Percentiles rank a stretch among this genome's conserved stretches.
Conservation (phyloP, 2,329 filamentous ascomycete genomes). For the Dactylonectria macrodidyma region DNA sequence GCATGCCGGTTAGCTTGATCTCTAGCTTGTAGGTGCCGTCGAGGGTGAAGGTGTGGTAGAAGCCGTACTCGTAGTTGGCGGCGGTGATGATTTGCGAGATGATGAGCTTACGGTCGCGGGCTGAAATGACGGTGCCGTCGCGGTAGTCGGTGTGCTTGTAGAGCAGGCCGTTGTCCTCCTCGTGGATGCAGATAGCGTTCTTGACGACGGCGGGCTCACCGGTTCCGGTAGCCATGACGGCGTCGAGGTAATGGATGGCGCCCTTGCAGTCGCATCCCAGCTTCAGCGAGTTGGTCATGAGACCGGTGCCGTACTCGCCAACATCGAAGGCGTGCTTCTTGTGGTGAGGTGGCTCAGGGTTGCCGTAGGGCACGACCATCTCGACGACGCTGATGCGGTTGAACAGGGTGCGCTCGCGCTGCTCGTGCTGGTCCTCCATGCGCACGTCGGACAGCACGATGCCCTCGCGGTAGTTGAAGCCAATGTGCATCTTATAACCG, state of each 20-base stretch:
- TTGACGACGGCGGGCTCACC: slow-evolving; percentile 87
- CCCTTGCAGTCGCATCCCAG: slow-evolving; percentile 91
- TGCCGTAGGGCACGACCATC: slow-evolving; percentile 83
- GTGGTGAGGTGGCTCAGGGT: slow-evolving; percentile 85
- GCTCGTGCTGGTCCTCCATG: slow-evolving; percentile 68
- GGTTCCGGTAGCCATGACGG: slow-evolving; percentile 85
- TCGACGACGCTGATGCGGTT: slow-evolving; percentile 78
- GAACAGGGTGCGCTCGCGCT: slow-evolving; percentile 69
- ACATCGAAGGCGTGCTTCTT: slow-evolving; percentile 87
- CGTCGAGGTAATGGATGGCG: slow-evolving; percentile 92
- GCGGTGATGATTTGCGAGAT: slow-evolving; percentile 77
- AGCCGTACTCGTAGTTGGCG: slow-evolving; percentile 74
- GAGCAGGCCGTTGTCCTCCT: slow-evolving; percentile 67
- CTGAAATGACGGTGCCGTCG: slow-evolving; percentile 70
- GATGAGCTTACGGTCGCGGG: slow-evolving; percentile 71
- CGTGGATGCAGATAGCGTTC: slow-evolving; percentile 94
- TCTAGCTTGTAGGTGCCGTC: slow-evolving; percentile 77
- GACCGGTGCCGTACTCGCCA: slow-evolving; percentile 85
- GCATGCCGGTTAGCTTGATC: slow-evolving; percentile 69
- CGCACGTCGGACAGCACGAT: slow-evolving; percentile 78
- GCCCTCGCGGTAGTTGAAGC: slow-evolving; percentile 80
- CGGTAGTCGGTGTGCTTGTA: slow-evolving; percentile 78
- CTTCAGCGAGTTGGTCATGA: slow-evolving; percentile 87
- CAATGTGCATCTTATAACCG: slow-evolving; percentile 80
- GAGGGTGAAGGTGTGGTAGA: slow-evolving; percentile 56